phyloP scores from a whole-genome alignment of 2,329 filamentous ascomycete genomes.

The Beauveria brongniartii region DNA sequence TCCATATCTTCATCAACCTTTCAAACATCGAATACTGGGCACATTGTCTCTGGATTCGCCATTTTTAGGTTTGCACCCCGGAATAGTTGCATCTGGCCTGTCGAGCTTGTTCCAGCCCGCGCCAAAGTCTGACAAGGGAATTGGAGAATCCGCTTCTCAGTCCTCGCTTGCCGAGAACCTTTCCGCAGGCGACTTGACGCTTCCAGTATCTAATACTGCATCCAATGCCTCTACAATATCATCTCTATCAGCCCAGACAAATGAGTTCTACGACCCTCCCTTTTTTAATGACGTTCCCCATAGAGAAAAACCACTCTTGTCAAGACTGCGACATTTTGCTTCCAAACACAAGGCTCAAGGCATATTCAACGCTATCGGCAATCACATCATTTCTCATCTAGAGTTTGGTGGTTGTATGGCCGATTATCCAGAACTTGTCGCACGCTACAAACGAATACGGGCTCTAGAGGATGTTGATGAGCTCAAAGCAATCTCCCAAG shows the following conservation, averaged over 20 bases:
- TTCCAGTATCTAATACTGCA: background rate
- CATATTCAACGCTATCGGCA: slow-evolving; percentile 59
- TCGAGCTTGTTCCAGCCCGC: slow-evolving; percentile 62
- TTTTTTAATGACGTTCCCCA: slow-evolving; percentile 69
- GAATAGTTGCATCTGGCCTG: slow-evolving; percentile 75
- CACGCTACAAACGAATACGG: slow-evolving; percentile 61
- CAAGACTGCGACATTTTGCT: slow-evolving; percentile 64
- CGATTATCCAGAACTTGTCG: slow-evolving; percentile 62
- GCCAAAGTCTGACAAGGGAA: slow-evolving; percentile 16
- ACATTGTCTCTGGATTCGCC: slow-evolving; percentile 79
- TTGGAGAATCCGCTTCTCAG: background rate
- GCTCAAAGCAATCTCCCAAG: slow-evolving; percentile 22
- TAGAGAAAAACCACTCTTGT: slow-evolving; percentile 60
- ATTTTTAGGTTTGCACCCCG: slow-evolving; percentile 81
- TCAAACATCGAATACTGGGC: slow-evolving; percentile 71
- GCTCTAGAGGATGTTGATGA: slow-evolving; percentile 65
- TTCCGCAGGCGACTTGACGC: background rate
- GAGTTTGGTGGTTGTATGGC: slow-evolving; percentile 78
- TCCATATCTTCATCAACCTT: slow-evolving; percentile 30
- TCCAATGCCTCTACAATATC: slow-evolving; percentile 12
- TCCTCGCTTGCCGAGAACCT: slow-evolving; percentile 10
- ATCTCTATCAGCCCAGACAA: slow-evolving; percentile 17
- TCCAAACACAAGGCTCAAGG: slow-evolving; percentile 70
- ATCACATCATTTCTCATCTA: slow-evolving; percentile 69
- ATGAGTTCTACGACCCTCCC: slow-evolving; percentile 66